These are phyloP conservation scores for Fusarium mundagurra DNA, from an alignment of 2,329 filamentous ascomycete genomes.

Conservation along the genomic window DNA sequence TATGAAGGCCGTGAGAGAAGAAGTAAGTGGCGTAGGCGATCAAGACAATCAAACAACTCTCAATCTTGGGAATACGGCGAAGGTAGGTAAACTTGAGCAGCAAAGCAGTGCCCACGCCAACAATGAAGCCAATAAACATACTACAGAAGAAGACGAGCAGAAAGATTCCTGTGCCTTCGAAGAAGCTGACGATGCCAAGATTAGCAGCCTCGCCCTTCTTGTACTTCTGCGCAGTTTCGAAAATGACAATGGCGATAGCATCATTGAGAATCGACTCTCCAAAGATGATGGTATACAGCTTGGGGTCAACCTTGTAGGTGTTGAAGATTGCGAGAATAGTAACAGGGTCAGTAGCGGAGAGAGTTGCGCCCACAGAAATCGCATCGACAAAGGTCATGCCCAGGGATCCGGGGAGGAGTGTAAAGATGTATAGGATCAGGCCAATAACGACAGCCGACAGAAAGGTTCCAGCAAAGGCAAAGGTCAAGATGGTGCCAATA, in stretches of 20 bases:
- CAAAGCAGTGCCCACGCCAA: conserved; percentile 88
- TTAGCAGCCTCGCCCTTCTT: conserved; percentile 77
- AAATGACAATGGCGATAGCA: conserved; percentile 97
- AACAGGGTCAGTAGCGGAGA: conserved; percentile 96
- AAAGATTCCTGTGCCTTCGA: conserved; percentile 94
- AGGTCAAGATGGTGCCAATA: conserved; percentile 95
- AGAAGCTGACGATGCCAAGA: conserved; percentile 81
- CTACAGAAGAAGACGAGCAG: conserved; percentile 96
- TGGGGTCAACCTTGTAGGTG: conserved; percentile 98
- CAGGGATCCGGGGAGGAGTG: conserved; percentile 83
- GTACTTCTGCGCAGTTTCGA: conserved; percentile 96
- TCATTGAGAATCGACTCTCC: conserved; percentile 98
- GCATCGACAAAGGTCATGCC: conserved; percentile 93
- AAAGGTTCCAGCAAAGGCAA: conserved; percentile 96
- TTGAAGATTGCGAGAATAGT: conserved; percentile 99
- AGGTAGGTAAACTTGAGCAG: conserved; percentile 95
- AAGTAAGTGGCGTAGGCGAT: conserved; percentile 98
- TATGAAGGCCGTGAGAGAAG: conserved; percentile 93
- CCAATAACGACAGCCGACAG: conserved; percentile 96
- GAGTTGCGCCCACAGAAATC: conserved; percentile 93
- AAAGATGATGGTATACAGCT: conserved; percentile 98
- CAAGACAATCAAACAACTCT: conserved; percentile 92
- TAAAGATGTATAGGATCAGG: conserved; percentile 88
- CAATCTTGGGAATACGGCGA: conserved; percentile 91
- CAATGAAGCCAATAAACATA: conserved; percentile 84